Conservation (phyloP, 139 green algal genomes). For the Tetraselmis chui region DNA sequence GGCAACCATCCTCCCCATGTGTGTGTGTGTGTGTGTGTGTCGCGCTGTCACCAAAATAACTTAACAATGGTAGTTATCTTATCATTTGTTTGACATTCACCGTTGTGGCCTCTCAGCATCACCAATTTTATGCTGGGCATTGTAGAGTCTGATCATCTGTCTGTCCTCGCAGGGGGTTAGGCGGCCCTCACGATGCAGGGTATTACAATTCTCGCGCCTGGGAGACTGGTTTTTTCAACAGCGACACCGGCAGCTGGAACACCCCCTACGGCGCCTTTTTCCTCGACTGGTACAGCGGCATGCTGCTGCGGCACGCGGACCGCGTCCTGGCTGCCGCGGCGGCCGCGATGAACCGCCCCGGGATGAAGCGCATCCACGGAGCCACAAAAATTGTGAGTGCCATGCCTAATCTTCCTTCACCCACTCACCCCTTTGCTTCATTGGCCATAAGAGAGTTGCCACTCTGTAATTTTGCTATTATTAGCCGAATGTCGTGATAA, state of each 20-base stretch:
- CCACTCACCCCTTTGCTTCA: not conserved
- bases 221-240: slow-evolving; percentile 91
- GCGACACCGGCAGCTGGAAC: slow-evolving; percentile 72
- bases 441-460: too few species aligned
- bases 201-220: slow-evolving; percentile 83
- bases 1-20: not conserved
- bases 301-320: slow-evolving; percentile 82
- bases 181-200: slow-evolving; percentile 86
- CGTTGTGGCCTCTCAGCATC: too few species aligned
- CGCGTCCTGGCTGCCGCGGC: slow-evolving; percentile 60
- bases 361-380: not conserved
- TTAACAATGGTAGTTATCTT: too few species aligned
- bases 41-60: too few species aligned
- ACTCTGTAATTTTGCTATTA: too few species aligned
- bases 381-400: not conserved
- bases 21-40: too few species aligned
- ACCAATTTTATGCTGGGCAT: too few species aligned
- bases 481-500: too few species aligned
- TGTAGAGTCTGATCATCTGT: too few species aligned
- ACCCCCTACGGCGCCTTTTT: slow-evolving; percentile 91
- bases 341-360: slow-evolving; percentile 35
- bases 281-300: slow-evolving; percentile 82
- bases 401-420: too few species aligned
- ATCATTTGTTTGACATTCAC: too few species aligned
- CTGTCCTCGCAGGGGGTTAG: slow-evolving; percentile 63